These are phyloP conservation scores for Vitis amurensis DNA, from an alignment of 164 flowering plant species.

Conservation along the genomic window DNA sequence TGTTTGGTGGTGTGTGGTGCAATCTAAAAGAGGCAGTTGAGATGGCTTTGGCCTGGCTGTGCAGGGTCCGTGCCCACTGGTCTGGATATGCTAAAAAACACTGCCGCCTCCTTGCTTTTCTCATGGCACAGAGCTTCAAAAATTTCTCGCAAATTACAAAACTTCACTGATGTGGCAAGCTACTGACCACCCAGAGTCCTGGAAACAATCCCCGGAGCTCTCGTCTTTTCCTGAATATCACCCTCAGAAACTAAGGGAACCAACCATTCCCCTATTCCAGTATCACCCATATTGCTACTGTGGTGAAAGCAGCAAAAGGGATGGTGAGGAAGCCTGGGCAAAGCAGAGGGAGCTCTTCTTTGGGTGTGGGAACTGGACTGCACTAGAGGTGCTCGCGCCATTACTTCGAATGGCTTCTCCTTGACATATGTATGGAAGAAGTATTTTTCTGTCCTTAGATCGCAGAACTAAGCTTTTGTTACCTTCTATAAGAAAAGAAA, in stretches of 20 bases:
- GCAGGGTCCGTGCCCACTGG: conserved; percentile 99
- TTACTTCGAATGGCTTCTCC: too few relatives aligned
- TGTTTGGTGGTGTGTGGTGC: conserved; percentile 78
- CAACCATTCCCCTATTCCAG: conserved; percentile 19
- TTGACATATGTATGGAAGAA: too few relatives aligned
- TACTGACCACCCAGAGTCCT: conserved; percentile 32
- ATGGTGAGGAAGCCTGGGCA: conserved; percentile 71
- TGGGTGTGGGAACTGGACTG: conserved; percentile 84
- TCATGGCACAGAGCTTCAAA: conserved; percentile 68
- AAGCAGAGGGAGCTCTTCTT: conserved; percentile 84
- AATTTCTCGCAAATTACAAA: conserved; percentile 89
- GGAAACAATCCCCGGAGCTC: conserved; percentile 41
- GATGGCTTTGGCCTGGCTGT: conserved; percentile 90
- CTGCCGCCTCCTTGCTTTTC: conserved; percentile 70
- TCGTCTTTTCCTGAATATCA: conserved; percentile 19
- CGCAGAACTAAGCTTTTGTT: too few relatives aligned
- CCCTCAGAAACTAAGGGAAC: conserved; percentile 30
- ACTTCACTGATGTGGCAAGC: conserved; percentile 62
- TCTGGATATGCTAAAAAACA: conserved; percentile 89
- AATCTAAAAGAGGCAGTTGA: conserved; percentile 92
- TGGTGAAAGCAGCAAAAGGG: conserved; percentile 68
- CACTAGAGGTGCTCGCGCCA: too few relatives aligned
- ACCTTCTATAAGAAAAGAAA: too few relatives aligned
- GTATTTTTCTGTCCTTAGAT: too few relatives aligned
- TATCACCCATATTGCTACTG: conserved; percentile 64